Percentiles rank a stretch among this genome's conserved stretches.
Conservation (phyloP, 768 basidiomycete genomes). For the Tubosaeta sp. region DNA sequence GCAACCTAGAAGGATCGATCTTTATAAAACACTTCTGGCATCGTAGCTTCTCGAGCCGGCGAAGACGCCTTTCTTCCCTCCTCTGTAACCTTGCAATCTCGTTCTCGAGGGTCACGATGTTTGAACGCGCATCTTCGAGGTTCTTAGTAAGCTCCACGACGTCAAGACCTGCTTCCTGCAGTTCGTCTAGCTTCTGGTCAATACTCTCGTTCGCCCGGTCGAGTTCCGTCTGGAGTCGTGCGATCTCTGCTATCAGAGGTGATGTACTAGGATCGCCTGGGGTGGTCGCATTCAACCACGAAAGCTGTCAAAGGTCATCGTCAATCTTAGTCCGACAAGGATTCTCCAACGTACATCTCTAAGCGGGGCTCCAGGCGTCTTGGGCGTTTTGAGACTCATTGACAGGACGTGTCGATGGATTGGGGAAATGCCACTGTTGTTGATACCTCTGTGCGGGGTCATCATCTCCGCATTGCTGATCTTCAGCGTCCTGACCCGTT, state of each 20-base stretch:
- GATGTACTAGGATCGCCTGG: conserved; percentile 49
- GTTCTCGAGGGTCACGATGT: conserved; percentile 55
- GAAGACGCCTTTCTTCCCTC: conserved; percentile 64
- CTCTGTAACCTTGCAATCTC: conserved; percentile 62
- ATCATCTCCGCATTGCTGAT: conserved; percentile 46
- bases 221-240: conserved; percentile 68
- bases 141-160: conserved; percentile 67
- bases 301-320: conserved; percentile 42
- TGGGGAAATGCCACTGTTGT: conserved; percentile 64
- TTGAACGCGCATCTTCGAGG: conserved; percentile 65
- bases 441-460: conserved; percentile 56
- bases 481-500: conserved; percentile 59
- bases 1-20: conserved; percentile 46
- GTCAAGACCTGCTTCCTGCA: conserved; percentile 75
- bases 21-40: conserved; percentile 69
- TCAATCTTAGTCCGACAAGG: conserved; percentile 5
- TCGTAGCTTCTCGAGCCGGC: conserved; percentile 54
- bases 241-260: conserved; percentile 69
- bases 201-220: conserved; percentile 79
- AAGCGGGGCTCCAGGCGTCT: conserved; percentile 75
- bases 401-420: conserved; percentile 69
- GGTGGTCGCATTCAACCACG: conserved; percentile 65
- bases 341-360: conserved; percentile 54
- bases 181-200: conserved; percentile 82
- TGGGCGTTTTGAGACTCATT: conserved; percentile 65